Percentiles rank a stretch among this genome's conserved stretches.
phyloP scores from a whole-genome alignment of 2,329 filamentous ascomycete genomes.

The Mariannaea sp. region DNA sequence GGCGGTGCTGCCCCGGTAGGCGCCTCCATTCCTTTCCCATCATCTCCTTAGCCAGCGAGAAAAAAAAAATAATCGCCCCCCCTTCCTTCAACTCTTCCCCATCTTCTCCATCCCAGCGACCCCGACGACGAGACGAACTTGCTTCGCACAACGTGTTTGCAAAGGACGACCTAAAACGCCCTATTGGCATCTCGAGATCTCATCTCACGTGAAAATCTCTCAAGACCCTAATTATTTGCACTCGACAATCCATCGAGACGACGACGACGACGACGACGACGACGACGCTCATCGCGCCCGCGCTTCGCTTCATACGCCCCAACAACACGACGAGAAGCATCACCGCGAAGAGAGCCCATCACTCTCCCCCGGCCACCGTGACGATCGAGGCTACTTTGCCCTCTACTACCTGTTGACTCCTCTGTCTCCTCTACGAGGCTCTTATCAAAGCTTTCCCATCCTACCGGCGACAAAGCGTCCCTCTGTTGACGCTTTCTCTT shows the following conservation, averaged over 20 bases:
- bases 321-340: constrained; percentile 27
- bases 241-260: constrained; percentile 20
- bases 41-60: constrained; percentile 21
- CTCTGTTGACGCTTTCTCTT: constrained; percentile 26
- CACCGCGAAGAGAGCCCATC: constrained; percentile 15
- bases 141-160: constrained; percentile 30
- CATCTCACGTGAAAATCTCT: background rate
- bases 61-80: constrained; percentile 27
- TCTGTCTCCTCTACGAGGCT: too few species aligned
- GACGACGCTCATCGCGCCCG: constrained; percentile 33
- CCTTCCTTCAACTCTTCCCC: constrained; percentile 36
- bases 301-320: constrained; percentile 34
- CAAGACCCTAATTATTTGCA: background rate
- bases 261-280: constrained; percentile 32
- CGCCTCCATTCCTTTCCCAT: constrained; percentile 19
- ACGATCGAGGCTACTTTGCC: constrained; percentile 18
- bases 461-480: constrained; percentile 33
- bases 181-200: constrained; percentile 26
- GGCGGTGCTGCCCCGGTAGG: constrained; percentile 13
- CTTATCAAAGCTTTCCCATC: background rate
- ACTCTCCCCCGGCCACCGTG: constrained; percentile 9
- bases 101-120: constrained; percentile 27
- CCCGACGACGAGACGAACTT: constrained; percentile 32
- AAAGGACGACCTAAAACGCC: constrained; percentile 30
- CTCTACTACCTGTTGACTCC: background rate